A percentile compares a stretch with the other conserved stretches of the same genome.
Conservation (phyloP, 371 early-diverging fungal genomes). For the Actinomucor elegans region DNA sequence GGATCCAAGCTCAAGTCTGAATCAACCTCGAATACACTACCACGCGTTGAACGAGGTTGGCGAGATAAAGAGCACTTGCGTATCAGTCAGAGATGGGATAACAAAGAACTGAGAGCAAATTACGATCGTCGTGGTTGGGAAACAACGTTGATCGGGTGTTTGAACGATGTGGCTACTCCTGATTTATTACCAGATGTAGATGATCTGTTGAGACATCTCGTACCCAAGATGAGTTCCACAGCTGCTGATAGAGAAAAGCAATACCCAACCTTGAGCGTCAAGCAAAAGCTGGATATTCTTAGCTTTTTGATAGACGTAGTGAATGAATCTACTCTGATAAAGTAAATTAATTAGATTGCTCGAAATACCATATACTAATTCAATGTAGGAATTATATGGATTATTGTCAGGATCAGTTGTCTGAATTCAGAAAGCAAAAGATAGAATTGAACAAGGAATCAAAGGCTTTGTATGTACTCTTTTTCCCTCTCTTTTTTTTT, state of each 20-base stretch:
- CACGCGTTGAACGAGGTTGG: conserved; percentile 38
- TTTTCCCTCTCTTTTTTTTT: neutral
- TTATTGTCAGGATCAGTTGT: conserved; percentile 56
- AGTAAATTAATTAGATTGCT: conserved; percentile 19
- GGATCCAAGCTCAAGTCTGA: conserved; percentile 5
- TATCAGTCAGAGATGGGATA: conserved; percentile 41
- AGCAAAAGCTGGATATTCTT: conserved; percentile 43
- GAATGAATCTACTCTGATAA: conserved; percentile 44
- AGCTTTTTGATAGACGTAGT: conserved; percentile 40
- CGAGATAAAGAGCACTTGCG: conserved; percentile 34
- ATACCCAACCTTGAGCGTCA: conserved; percentile 35
- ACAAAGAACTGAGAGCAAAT: conserved; percentile 29
- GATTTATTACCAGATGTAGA: conserved; percentile 40
- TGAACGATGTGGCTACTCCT: conserved; percentile 50
- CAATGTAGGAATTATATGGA: conserved; percentile 67
- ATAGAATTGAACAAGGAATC: conserved; percentile 68
- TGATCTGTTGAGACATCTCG: conserved; percentile 35
- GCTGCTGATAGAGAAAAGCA: conserved; percentile 45
- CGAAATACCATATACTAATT: neutral
- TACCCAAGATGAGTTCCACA: conserved; percentile 34
- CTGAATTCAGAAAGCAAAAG: conserved; percentile 59
- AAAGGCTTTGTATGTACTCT: conserved; percentile 38
- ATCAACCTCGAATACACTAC: conserved; percentile 3
- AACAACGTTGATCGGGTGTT: conserved; percentile 42
- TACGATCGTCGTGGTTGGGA: conserved; percentile 49